Percentiles rank a stretch among this genome's conserved stretches.
Evolutionary conservation across 441 rosid species (phyloP).

Genomic region (Breynia disticha): DNA sequence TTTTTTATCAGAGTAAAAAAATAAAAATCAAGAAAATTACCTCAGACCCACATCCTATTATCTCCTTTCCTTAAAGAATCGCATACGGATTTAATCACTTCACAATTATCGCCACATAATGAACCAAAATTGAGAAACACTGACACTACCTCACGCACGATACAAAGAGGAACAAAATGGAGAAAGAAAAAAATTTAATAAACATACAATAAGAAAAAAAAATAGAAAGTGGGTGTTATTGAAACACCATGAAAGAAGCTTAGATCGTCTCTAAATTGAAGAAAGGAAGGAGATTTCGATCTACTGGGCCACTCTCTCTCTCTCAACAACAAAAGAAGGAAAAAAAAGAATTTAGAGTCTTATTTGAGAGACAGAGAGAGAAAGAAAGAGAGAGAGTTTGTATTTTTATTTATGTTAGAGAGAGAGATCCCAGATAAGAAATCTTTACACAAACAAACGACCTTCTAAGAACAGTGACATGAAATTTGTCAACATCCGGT

Average conservation of each 20-base stretch:
- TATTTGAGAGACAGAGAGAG: slow-evolving; percentile 4
- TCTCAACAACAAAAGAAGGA: slow-evolving; percentile 12
- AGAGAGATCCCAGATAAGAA: slow-evolving; percentile 71
- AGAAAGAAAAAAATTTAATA: background rate
- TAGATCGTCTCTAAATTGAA: slow-evolving; percentile 52
- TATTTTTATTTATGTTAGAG: slow-evolving; percentile 13
- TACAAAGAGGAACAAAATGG: slow-evolving; percentile 4
- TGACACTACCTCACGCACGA: background rate
- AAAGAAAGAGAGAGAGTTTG: no score
- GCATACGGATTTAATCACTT: slow-evolving; percentile 32
- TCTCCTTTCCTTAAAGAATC: slow-evolving; percentile 26
- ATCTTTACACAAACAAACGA: slow-evolving; percentile 76
- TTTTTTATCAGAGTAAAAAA: slow-evolving; percentile 12
- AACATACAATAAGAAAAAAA: background rate
- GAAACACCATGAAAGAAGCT: slow-evolving; percentile 48
- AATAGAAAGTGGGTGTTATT: slow-evolving; percentile 26
- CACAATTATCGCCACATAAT: slow-evolving; percentile 26
- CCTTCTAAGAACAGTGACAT: slow-evolving; percentile 82
- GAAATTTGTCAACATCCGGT: slow-evolving; percentile 96
- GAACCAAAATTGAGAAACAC: slow-evolving; percentile 17
- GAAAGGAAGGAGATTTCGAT: slow-evolving; percentile 49
- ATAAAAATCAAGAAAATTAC: slow-evolving; percentile 19
- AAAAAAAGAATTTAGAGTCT: slow-evolving; percentile 17
- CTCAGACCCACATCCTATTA: slow-evolving; percentile 54
- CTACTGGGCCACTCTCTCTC: slow-evolving; percentile 72